Evolutionary conservation across 805 yeast genomes (phyloP).

Genomic region (Torulaspora microellipsoides): DNA sequence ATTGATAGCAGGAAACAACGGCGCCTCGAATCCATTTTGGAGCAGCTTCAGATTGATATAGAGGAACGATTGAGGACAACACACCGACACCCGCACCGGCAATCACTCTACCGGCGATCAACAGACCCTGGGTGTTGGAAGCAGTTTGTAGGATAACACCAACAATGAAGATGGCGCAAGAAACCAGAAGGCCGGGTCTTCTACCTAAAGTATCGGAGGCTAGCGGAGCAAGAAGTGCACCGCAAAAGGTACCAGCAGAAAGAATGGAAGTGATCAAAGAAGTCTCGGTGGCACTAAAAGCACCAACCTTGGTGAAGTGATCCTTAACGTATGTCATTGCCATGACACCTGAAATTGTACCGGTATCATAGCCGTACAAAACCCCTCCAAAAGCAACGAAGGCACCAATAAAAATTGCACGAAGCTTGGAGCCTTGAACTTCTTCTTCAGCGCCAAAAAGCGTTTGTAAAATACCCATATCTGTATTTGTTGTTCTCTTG

Average conservation of each 20-base stretch:
- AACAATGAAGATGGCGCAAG: constrained; percentile 73
- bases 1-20: constrained; percentile 69
- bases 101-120: constrained; percentile 74
- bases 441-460: constrained; percentile 43
- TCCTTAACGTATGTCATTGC: constrained; percentile 83
- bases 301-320: constrained; percentile 58
- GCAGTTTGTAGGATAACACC: constrained; percentile 86
- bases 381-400: constrained; percentile 71
- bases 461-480: constrained; percentile 17
- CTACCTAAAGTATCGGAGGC: constrained; percentile 82
- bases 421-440: constrained; percentile 44
- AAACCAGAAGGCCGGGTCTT: constrained; percentile 74
- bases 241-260: constrained; percentile 91
- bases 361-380: constrained; percentile 77
- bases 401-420: constrained; percentile 44
- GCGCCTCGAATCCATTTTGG: constrained; percentile 79
- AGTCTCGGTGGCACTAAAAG: constrained; percentile 76
- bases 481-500: too few relatives aligned
- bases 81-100: constrained; percentile 74
- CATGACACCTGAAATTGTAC: constrained; percentile 75
- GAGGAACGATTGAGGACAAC: constrained; percentile 65
- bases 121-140: constrained; percentile 52
- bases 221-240: constrained; percentile 82
- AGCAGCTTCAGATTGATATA: constrained; percentile 75
- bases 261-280: constrained; percentile 74